phyloP scores from a whole-genome alignment of 176 grass and related monocot genomes.

The Zea luxurians region DNA sequence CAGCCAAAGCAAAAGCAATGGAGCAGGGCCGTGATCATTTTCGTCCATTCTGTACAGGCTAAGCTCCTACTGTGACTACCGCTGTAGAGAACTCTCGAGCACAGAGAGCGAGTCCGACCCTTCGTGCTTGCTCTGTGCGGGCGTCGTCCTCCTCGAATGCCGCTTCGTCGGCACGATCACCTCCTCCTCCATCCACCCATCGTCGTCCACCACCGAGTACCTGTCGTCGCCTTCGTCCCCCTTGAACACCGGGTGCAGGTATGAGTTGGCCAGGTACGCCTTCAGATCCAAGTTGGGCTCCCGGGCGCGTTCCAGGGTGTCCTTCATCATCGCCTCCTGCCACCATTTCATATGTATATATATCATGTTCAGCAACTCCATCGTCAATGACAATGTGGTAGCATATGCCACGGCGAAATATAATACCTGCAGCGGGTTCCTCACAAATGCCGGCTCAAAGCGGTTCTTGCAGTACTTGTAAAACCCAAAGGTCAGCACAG shows the following conservation, averaged over 20 bases:
- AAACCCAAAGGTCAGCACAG: conserved; percentile 84
- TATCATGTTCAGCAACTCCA: neutral
- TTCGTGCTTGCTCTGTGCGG: conserved; percentile 59
- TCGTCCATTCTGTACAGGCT: neutral
- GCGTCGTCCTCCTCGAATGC: conserved; percentile 73
- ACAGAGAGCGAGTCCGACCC: conserved; percentile 52
- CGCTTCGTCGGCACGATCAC: conserved; percentile 88
- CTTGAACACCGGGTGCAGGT: conserved; percentile 91
- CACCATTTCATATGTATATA: neutral
- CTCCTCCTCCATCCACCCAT: conserved; percentile 45
- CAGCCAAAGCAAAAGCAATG: neutral
- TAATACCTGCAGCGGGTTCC: conserved; percentile 87
- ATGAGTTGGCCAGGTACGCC: conserved; percentile 61
- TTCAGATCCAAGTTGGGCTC: conserved; percentile 89
- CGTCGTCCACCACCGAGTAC: conserved; percentile 30
- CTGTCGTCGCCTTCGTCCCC: conserved; percentile 25
- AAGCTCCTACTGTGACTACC: neutral
- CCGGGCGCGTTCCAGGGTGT: conserved; percentile 78
- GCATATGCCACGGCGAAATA: neutral
- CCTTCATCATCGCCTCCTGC: conserved; percentile 98
- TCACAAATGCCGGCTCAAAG: conserved; percentile 70
- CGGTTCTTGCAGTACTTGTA: conserved; percentile 78
- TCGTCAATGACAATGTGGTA: neutral
- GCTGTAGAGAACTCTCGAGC: conserved; percentile 23
- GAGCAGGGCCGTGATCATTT: neutral